A percentile compares a stretch with the other conserved stretches of the same genome.
phyloP scores from a whole-genome alignment of 495 filamentous ascomycete species.

The Neurospora sp. region DNA sequence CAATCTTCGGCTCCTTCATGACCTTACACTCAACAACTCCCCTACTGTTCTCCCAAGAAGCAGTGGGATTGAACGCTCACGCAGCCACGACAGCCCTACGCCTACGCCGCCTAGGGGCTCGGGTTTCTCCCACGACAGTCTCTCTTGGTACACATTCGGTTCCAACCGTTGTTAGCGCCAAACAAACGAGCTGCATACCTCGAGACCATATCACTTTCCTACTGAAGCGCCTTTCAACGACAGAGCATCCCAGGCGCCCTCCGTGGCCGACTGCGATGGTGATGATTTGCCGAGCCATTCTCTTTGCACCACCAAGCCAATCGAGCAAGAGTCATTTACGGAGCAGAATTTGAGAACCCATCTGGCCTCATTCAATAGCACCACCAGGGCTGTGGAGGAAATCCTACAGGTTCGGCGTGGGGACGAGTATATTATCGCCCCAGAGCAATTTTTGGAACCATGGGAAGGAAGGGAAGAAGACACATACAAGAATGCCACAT shows the following conservation, averaged over 20 bases:
- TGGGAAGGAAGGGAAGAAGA: conserved; percentile 12
- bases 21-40: conserved; percentile 10
- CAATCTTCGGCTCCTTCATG: conserved; percentile 23
- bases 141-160: background rate
- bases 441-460: conserved; percentile 1
- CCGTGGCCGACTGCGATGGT: background rate
- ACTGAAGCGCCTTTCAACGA: background rate
- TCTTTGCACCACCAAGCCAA: background rate
- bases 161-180: conserved; percentile 5
- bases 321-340: background rate
- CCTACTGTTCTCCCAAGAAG: background rate
- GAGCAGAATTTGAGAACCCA: background rate
- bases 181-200: conserved; percentile 20
- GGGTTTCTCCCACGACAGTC: conserved; percentile 7
- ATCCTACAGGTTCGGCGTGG: no score
- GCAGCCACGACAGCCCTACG: conserved; percentile 1
- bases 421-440: background rate
- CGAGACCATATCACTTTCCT: background rate
- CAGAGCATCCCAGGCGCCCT: background rate
- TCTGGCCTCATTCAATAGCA: background rate
- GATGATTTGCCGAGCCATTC: background rate
- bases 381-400: background rate
- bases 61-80: conserved; percentile 2
- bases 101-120: conserved; percentile 9
- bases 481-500: conserved; percentile 32